phyloP scores from a whole-genome alignment of 306 rosid species.

The Cicer pinnatifidum region DNA sequence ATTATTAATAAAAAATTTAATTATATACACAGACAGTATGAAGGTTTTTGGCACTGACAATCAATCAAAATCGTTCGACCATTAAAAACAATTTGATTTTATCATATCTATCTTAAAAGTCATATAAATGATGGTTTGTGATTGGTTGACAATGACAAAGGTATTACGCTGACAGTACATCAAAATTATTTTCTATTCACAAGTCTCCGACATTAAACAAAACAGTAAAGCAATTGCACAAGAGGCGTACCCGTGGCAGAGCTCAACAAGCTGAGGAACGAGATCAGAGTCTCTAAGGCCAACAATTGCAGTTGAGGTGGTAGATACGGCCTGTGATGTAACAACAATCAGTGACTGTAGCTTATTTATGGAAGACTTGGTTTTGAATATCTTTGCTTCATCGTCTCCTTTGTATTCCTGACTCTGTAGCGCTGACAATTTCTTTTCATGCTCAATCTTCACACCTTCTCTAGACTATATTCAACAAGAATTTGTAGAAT shows the following conservation, averaged over 20 bases:
- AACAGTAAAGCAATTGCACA: conserved; percentile 35
- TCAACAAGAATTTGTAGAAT: conserved; percentile 44
- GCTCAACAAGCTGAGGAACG: conserved; percentile 92
- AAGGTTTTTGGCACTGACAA: too few relatives aligned
- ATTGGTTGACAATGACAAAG: too few relatives aligned
- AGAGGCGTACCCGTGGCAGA: conserved; percentile 83
- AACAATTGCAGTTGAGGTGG: conserved; percentile 82
- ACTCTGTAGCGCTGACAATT: conserved; percentile 73
- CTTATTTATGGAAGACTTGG: conserved; percentile 83
- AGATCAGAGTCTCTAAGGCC: conserved; percentile 89
- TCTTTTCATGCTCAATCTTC: conserved; percentile 93
- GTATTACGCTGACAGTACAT: too few relatives aligned
- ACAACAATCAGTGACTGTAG: conserved; percentile 85
- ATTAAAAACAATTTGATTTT: too few relatives aligned
- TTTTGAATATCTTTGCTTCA: conserved; percentile 84
- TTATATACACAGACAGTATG: too few relatives aligned
- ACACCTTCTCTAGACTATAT: conserved; percentile 85
- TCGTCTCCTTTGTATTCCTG: conserved; percentile 96
- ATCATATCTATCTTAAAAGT: too few relatives aligned
- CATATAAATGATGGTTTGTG: too few relatives aligned
- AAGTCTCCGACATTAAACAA: conserved; percentile 2
- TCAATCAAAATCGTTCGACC: too few relatives aligned
- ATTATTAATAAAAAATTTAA: not conserved
- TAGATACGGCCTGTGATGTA: conserved; percentile 93
- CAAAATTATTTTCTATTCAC: too few relatives aligned